Percentiles rank a stretch among this genome's conserved stretches.
Conservation (phyloP, 768 basidiomycete species). For the Suillus cothurnatus region DNA sequence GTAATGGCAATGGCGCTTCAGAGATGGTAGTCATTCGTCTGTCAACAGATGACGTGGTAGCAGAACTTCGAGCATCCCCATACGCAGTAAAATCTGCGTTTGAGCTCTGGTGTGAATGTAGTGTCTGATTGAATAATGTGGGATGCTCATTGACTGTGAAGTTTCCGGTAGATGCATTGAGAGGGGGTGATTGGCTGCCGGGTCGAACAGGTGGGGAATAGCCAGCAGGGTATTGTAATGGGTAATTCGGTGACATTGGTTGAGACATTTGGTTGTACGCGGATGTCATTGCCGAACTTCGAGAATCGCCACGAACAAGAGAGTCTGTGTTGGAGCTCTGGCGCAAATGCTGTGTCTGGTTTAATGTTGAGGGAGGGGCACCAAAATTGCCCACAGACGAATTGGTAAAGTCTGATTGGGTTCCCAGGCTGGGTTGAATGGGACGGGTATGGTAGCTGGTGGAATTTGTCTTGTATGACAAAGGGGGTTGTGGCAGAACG, state of each 20-base stretch:
- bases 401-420: conserved; percentile 19
- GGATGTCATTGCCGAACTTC: conserved; percentile 33
- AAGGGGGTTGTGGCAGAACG: conserved; percentile 33
- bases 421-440: conserved; percentile 29
- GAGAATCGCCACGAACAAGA: conserved; percentile 15
- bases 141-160: neutral
- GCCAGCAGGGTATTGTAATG: conserved; percentile 30
- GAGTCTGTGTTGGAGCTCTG: conserved; percentile 20
- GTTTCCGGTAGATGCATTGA: conserved; percentile 9
- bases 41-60: conserved; percentile 37
- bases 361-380: neutral
- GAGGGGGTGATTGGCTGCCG: conserved; percentile 3
- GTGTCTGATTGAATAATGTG: neutral
- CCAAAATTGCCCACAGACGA: neutral
- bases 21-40: conserved; percentile 46
- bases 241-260: conserved; percentile 28
- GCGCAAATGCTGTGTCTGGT: conserved; percentile 15
- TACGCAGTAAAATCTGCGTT: conserved; percentile 17
- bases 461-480: conserved; percentile 28
- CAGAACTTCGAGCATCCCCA: conserved; percentile 20
- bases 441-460: conserved; percentile 24
- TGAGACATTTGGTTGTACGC: conserved; percentile 51
- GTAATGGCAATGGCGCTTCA: neutral
- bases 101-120: conserved; percentile 19
- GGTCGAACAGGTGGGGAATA: conserved; percentile 10